Evolutionary conservation across 805 yeast genomes (phyloP), one percentile per base, ranked within the genome.

Genomic region (Deakozyma indianensis): DNA sequence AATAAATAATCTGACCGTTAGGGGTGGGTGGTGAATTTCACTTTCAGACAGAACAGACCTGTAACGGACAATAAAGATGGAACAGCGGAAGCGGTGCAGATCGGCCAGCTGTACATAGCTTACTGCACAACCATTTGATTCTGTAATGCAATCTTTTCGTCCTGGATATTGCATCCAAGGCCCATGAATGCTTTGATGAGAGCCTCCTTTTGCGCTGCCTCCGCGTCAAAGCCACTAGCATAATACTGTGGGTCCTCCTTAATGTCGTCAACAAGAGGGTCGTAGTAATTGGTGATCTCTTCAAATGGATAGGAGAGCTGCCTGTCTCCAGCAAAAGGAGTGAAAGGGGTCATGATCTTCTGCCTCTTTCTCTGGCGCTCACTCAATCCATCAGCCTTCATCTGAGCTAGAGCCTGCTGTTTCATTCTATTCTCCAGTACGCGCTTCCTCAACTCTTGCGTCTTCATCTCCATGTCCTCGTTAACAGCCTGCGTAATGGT

Each of bases 241-340:
- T 73, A 70, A 55, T 73, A 86, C 51, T 80, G 84, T 32, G 74
- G 73, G 59, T 78, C 80, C 3, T 64, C 66, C 51, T 70, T 56
- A 59, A 74, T 56, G 51, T 71, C 69, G 52, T 73, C 64, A 63
- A 78, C 67, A 46, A 74, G 71, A 20, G 90, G 85, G 58, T 83
- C 92, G 47, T 68, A 70, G 58, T 81, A 82, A 20, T 61, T 58
- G 15, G 64, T 66, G 27, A 57, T 55, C 18, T 78, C 62, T 9
- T 61, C 65, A 62, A 77, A 87, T 23, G 73, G 68, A 45, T 69
- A 68, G 22, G 67, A 62, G 4, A 66, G 49, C 48, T 81, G 79
- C 49, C 92, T 70, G 63, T 90, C 97, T 41, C 96, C 96, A 57
- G 80, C 78, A 64, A 90, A 90, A 5, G 97, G 97, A 9, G 97